These are phyloP conservation scores for Apocynum venetum DNA, from an alignment of 257 asterid species.

Conservation along the genomic window DNA sequence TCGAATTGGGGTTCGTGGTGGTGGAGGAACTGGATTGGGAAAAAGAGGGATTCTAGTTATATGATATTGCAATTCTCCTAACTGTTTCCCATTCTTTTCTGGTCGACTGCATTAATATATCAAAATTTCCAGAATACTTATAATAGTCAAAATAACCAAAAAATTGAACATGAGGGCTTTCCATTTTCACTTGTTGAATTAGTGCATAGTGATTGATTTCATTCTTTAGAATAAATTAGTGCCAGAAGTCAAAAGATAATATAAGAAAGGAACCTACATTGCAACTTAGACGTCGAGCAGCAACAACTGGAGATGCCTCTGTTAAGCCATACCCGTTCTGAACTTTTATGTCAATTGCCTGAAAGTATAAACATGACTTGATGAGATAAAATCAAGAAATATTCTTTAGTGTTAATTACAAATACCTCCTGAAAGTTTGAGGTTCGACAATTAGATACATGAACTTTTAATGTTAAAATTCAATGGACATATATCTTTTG, in stretches of 20 bases:
- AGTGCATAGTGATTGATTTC: neutral
- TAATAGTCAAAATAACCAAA: neutral
- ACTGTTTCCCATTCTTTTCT: too few species aligned
- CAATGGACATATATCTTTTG: too few species aligned
- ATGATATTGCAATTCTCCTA: too few species aligned
- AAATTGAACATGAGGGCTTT: neutral
- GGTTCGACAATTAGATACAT: neutral
- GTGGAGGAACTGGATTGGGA: too few species aligned
- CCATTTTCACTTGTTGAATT: neutral
- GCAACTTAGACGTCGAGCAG: slow-evolving; percentile 61
- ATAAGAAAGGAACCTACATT: slow-evolving; percentile 47
- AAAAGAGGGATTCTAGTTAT: too few species aligned
- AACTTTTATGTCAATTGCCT: slow-evolving; percentile 80
- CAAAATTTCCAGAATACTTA: neutral
- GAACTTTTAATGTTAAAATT: neutral
- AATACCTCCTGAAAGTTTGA: neutral
- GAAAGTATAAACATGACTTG: slow-evolving; percentile 17
- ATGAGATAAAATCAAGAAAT: neutral
- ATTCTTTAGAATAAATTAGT: neutral
- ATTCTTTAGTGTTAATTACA: neutral
- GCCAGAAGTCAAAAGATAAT: neutral
- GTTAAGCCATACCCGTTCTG: slow-evolving; percentile 97
- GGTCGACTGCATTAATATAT: neutral
- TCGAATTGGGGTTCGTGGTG: too few species aligned
- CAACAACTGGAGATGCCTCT: slow-evolving; percentile 89